Conservation (phyloP, 2,329 filamentous ascomycete genomes). For the Thyridium curvatum region DNA sequence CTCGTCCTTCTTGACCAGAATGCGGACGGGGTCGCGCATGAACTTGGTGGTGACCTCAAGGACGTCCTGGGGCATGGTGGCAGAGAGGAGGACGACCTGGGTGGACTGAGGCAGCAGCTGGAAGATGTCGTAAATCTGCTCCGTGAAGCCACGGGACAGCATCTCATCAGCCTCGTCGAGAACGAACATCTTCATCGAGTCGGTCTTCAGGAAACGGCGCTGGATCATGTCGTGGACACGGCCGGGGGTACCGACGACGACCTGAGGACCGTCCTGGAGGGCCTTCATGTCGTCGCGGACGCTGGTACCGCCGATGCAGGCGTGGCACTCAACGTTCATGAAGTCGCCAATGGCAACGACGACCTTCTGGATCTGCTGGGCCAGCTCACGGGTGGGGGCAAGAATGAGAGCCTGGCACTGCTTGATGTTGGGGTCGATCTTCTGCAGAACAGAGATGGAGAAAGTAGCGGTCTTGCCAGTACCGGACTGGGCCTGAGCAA, state of each 20-base stretch:
- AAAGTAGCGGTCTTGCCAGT: conserved; percentile 99
- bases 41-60: conserved; percentile 99
- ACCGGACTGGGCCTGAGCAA: conserved; percentile 98
- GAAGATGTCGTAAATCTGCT: conserved; percentile 99
- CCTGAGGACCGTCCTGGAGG: conserved; percentile 90
- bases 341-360: conserved; percentile 98
- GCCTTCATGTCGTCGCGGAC: conserved; percentile 99
- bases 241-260: conserved; percentile 95
- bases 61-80: conserved; percentile 98
- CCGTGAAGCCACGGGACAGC: conserved; percentile 98
- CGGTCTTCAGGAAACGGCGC: conserved; percentile 93
- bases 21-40: conserved; percentile 98
- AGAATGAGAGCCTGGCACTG: conserved; percentile 97
- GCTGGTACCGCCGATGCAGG: conserved; percentile 97
- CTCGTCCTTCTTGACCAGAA: conserved; percentile 99
- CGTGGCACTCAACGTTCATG: conserved; percentile 99
- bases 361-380: conserved; percentile 99
- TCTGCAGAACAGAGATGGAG: conserved; percentile 98
- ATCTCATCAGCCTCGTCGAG: conserved; percentile 99
- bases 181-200: conserved; percentile 99
- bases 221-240: conserved; percentile 99
- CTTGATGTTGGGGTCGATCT: conserved; percentile 93
- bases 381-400: conserved; percentile 95
- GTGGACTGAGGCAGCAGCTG: conserved; percentile 96
- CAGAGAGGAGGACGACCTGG: conserved; percentile 95